Conservation (phyloP, 1,284 basidiomycete genomes). For the Tylopilus orsonianus region DNA sequence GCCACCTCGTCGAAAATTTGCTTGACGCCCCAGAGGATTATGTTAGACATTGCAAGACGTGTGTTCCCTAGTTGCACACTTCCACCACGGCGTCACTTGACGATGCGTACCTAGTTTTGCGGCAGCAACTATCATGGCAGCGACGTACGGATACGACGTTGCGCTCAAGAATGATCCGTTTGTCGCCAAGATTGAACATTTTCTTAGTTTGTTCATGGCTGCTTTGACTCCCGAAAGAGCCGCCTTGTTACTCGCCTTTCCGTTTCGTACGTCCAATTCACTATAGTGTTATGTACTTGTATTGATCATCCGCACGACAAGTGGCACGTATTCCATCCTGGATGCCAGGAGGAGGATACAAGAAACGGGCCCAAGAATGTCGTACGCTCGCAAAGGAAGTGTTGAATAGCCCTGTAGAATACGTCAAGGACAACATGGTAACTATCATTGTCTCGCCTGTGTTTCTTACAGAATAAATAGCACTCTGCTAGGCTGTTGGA, state of each 20-base stretch:
- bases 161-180: constrained; percentile 24
- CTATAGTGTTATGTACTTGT: constrained; percentile 14
- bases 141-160: constrained; percentile 30
- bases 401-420: constrained; percentile 31
- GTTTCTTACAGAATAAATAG: not conserved
- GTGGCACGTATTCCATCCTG: constrained; percentile 37
- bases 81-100: not conserved
- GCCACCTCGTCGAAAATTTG: constrained; percentile 26
- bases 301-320: constrained; percentile 19
- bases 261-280: constrained; percentile 23
- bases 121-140: constrained; percentile 26
- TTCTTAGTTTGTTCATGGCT: constrained; percentile 10
- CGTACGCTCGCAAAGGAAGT: constrained; percentile 30
- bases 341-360: constrained; percentile 37
- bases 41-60: constrained; percentile 22
- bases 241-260: constrained; percentile 23
- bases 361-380: constrained; percentile 27
- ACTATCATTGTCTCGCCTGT: not conserved
- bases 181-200: constrained; percentile 22
- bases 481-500: constrained; percentile 18
- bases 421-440: constrained; percentile 36
- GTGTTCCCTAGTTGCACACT: constrained; percentile 7
- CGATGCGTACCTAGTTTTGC: constrained; percentile 19
- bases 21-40: constrained; percentile 21
- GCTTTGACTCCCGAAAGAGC: constrained; percentile 27